Percentiles rank a stretch among this genome's conserved stretches.
phyloP scores from a whole-genome alignment of 202 grass and related monocot species.

The Zoysia matrella region DNA sequence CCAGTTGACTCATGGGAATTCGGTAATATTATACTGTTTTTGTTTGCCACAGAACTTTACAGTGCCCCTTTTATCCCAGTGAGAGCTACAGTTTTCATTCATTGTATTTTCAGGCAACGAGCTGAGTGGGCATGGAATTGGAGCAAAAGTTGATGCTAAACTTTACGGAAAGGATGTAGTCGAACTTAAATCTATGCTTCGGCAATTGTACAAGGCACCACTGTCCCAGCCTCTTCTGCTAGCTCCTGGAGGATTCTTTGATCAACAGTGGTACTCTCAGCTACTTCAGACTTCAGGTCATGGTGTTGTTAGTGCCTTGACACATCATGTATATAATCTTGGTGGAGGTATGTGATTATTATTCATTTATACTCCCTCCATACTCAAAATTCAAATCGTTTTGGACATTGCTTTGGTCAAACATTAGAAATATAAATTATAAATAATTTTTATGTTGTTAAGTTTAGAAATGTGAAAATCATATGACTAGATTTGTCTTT shows the following conservation, averaged over 20 bases:
- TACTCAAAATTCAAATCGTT: too few relatives aligned
- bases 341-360: constrained; percentile 74
- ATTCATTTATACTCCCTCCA: too few relatives aligned
- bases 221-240: constrained; percentile 68
- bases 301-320: constrained; percentile 69
- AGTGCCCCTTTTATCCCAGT: constrained; percentile 1
- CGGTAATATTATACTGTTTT: constrained; percentile 52
- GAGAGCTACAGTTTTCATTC: not conserved
- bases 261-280: constrained; percentile 89
- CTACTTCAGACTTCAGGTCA: constrained; percentile 84
- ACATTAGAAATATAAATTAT: too few relatives aligned
- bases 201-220: constrained; percentile 65
- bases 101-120: constrained; percentile 78
- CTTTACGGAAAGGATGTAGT: constrained; percentile 84
- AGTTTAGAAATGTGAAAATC: too few relatives aligned
- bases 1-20: constrained; percentile 98
- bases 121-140: constrained; percentile 83
- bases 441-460: too few relatives aligned
- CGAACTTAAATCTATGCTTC: constrained; percentile 73
- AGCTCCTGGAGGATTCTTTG: constrained; percentile 97
- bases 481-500: too few relatives aligned
- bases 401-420: too few relatives aligned
- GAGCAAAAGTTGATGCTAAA: constrained; percentile 73
- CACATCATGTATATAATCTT: constrained; percentile 98
- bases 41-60: constrained; percentile 1